Base-by-base conservation (phyloP, 352 stramenopile species). In the Globisporangium iwayamae region DNA sequence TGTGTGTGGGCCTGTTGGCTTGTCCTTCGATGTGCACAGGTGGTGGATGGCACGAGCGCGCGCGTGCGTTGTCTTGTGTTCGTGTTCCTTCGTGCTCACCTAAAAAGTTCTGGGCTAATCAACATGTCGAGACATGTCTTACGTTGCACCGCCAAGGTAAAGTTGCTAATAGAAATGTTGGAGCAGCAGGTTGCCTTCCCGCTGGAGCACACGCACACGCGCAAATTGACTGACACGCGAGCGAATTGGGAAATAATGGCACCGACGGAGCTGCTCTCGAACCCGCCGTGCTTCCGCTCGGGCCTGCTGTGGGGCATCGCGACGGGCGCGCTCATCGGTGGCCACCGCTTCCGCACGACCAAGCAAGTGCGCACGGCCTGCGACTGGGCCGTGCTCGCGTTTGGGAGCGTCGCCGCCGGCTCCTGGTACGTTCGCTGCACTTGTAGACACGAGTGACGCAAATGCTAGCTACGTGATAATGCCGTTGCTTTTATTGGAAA, bases 251-350 rank as follows among this genome's bases (percentile, higher is more conserved):
- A 36, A 36, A 36, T 36, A 56, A 56, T 64, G 56, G 39, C 59
- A 28, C 60, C 70, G 5, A 56, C 65, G 11, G 68, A 78, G 20
- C 69, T 90, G 70, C 75, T 93, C 11, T 76, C 76, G 55, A 93
- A 90, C 72, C 79, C 84, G 69, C 84, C 86, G 63, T 95, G 86
- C 68, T 87, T 93, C 64, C 86, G 86, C 62, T 81, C 79, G 25
- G 82, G 75, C 4, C 65, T 95, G 52, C 77, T 95, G 66, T 93
- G 84, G 86, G 86, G 86, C 48, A 91, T 95, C 55, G 65, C 66
- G 22, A 79, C 83, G 11, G 84, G 81, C 5, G 50, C 70, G 2
- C 56, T 88, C 18, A 79, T 95, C 8, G 86, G 86, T 14, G 68
- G 66, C 2, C 86, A 93, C 58, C 81, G 83, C 50, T 95, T 79